These are phyloP conservation scores for Solanum chiquidenum DNA, from an alignment of 257 asterid species.

Conservation along the genomic window DNA sequence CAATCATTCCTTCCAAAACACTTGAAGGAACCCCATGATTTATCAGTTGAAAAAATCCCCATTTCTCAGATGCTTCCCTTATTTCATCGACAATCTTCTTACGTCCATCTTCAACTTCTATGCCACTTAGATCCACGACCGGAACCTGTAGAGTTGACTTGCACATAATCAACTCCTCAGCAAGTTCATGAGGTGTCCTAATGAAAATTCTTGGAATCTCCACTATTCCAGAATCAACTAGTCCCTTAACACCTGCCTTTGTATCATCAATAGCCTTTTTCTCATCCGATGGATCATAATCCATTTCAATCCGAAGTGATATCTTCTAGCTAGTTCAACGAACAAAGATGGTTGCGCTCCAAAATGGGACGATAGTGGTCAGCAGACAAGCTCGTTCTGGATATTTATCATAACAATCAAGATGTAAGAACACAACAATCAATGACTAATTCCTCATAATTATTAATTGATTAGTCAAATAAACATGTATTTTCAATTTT, in stretches of 20 bases:
- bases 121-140: conserved; percentile 30
- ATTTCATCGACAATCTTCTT: conserved; percentile 15
- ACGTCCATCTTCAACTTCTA: not conserved
- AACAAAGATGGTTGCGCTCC: not conserved
- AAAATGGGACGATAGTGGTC: not conserved
- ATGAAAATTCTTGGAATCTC: conserved; percentile 21
- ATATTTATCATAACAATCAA: not conserved
- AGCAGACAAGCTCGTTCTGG: not conserved
- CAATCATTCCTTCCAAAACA: conserved; percentile 43
- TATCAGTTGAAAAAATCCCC: conserved; percentile 52
- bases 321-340: not conserved
- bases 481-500: not conserved
- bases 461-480: not conserved
- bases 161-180: conserved; percentile 11
- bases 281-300: not conserved
- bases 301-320: not conserved
- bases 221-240: conserved; percentile 15
- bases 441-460: not conserved
- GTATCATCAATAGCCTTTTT: conserved; percentile 12
- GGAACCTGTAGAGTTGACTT: conserved; percentile 25
- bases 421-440: not conserved
- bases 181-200: conserved; percentile 27
- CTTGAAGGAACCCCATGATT: conserved; percentile 46
- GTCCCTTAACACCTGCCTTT: conserved; percentile 11
- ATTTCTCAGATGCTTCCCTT: conserved; percentile 34